phyloP scores from a whole-genome alignment of 257 asterid species.

The Apocynum venetum region DNA sequence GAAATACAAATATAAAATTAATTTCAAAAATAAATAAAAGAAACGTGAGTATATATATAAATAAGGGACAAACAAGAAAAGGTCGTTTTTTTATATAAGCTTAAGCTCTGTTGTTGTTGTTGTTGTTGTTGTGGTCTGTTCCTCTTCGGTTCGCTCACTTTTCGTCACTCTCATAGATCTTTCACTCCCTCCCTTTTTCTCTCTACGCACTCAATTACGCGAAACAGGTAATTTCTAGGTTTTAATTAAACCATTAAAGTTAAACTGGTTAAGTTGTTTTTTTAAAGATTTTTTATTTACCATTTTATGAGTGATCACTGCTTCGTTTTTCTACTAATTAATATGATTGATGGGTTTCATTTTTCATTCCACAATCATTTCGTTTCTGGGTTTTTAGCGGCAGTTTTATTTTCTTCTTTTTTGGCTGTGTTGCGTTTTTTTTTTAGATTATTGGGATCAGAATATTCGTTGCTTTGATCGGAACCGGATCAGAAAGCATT shows the following conservation, averaged over 20 bases:
- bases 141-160: conserved; percentile 3
- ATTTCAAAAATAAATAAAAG: not conserved
- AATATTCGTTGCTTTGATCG: conserved; percentile 9
- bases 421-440: not conserved
- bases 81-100: not conserved
- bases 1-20: not conserved
- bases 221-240: conserved; percentile 9
- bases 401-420: not conserved
- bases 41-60: not conserved
- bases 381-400: not conserved
- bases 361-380: not conserved
- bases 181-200: not conserved
- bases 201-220: conserved; percentile 1
- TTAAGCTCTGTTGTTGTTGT: not conserved
- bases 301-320: not conserved
- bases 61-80: not conserved
- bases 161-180: conserved; percentile 14
- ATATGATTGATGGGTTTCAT: not conserved
- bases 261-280: not conserved
- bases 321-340: conserved; percentile 6
- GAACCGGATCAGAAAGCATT: conserved; percentile 13
- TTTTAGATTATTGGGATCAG: conserved; percentile 2
- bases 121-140: conserved; percentile 1
- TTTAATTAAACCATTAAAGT: not conserved
- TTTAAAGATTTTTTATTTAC: not conserved